Evolutionary conservation across 164 flowering plant species (phyloP).

Genomic region (Dillenia suffruticosa): DNA sequence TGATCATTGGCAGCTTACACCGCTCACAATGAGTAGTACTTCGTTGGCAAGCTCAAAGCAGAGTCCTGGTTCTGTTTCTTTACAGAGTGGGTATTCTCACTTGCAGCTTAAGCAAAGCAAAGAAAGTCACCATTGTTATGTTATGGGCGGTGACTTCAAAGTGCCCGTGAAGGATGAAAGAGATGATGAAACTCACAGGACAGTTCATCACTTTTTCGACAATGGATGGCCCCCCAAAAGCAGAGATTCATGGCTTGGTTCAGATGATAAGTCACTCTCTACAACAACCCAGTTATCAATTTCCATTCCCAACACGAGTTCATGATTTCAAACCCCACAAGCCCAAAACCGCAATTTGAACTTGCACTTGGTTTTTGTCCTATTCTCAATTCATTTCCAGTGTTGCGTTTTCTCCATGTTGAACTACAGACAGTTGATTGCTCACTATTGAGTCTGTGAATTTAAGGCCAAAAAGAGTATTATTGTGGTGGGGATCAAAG

Average conservation of each 20-base stretch:
- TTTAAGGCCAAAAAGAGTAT: constrained; percentile 12
- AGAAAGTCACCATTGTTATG: constrained; percentile 21
- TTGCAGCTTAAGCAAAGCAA: constrained; percentile 21
- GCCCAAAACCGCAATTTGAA: constrained; percentile 18
- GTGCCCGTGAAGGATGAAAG: constrained; percentile 18
- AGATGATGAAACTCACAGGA: constrained; percentile 40
- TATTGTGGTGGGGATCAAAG: background rate
- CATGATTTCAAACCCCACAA: constrained; percentile 31
- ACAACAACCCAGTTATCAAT: constrained; percentile 68
- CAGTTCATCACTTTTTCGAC: constrained; percentile 69
- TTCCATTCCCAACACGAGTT: constrained; percentile 54
- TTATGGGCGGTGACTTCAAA: constrained; percentile 26
- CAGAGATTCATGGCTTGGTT: constrained; percentile 41
- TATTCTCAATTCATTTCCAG: background rate
- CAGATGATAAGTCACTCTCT: constrained; percentile 34
- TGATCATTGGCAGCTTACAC: constrained; percentile 54
- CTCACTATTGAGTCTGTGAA: constrained; percentile 8
- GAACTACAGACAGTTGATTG: constrained; percentile 24
- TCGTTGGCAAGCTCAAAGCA: constrained; percentile 25
- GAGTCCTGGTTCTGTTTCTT: constrained; percentile 22
- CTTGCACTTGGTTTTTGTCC: background rate
- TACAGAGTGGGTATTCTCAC: constrained; percentile 30
- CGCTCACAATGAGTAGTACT: constrained; percentile 39
- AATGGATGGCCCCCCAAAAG: constrained; percentile 65
- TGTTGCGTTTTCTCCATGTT: background rate